Percentiles rank a stretch among this genome's conserved stretches.
Conservation (phyloP, 1,139 yeast genomes). For the Scheffersomyces illinoinensis region DNA sequence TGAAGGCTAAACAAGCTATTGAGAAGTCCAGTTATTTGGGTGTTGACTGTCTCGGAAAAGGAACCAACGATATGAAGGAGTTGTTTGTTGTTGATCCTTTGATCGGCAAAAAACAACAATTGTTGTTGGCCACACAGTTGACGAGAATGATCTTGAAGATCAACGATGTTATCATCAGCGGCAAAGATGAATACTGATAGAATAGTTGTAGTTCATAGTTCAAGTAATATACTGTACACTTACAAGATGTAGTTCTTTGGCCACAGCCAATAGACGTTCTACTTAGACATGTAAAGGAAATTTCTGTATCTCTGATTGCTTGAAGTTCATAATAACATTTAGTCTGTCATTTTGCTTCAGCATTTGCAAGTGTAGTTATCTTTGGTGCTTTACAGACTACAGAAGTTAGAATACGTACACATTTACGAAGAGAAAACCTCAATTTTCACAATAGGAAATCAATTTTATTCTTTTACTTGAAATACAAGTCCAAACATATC, state of each 20-base stretch:
- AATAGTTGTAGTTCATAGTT: not conserved
- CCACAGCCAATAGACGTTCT: not conserved
- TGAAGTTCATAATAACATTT: not conserved
- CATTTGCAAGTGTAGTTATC: too few relatives aligned
- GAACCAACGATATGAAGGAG: conserved; percentile 88
- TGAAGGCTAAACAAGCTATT: conserved; percentile 82
- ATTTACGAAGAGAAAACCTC: too few relatives aligned
- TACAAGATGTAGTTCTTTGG: not conserved
- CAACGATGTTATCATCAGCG: conserved; percentile 91
- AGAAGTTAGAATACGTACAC: too few relatives aligned
- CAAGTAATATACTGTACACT: not conserved
- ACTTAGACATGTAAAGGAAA: not conserved
- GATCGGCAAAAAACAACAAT: conserved; percentile 95
- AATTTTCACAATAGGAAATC: too few relatives aligned
- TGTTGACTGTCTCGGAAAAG: conserved; percentile 89
- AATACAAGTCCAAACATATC: too few relatives aligned
- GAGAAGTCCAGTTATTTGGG: conserved; percentile 76
- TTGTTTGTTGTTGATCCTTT: conserved; percentile 94
- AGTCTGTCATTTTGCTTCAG: too few relatives aligned
- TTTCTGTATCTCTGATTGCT: not conserved
- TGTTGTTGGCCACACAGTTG: conserved; percentile 91
- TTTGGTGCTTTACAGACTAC: too few relatives aligned
- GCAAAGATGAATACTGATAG: conserved; percentile 69
- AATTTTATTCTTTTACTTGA: too few relatives aligned
- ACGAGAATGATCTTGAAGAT: conserved; percentile 97